Percentiles rank a stretch among this genome's conserved stretches.
These are phyloP conservation scores for Annulohypoxylon moriforme DNA, from an alignment of 495 filamentous ascomycete genomes.

Conservation along the genomic window DNA sequence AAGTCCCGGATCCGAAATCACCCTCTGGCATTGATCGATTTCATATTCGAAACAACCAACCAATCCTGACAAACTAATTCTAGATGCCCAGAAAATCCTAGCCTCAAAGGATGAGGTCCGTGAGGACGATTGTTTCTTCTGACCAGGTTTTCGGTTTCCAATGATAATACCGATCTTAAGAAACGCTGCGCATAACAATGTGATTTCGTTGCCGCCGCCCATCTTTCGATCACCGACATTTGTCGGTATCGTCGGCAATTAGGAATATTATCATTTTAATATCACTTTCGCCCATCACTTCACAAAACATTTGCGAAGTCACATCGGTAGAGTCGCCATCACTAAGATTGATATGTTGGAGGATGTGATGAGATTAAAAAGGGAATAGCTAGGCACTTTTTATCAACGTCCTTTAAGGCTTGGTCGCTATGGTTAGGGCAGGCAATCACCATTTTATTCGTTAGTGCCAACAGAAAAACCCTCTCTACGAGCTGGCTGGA, in stretches of 20 bases:
- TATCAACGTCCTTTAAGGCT: constrained; percentile 26
- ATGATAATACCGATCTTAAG: constrained; percentile 14
- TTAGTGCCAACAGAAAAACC: constrained; percentile 1
- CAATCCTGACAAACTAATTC: not conserved
- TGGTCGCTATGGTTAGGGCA: constrained; percentile 6
- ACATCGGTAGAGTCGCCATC: constrained; percentile 9
- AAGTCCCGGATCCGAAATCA: not conserved
- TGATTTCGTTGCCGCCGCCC: constrained; percentile 4
- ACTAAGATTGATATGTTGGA: constrained; percentile 19
- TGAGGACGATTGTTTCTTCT: constrained; percentile 27
- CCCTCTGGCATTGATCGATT: not conserved
- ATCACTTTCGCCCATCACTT: constrained; percentile 9
- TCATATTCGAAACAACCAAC: not conserved
- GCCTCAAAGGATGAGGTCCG: constrained; percentile 16
- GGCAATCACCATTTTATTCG: constrained; percentile 20
- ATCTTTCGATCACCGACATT: not conserved
- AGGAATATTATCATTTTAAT: not conserved
- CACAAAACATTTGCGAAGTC: constrained; percentile 17
- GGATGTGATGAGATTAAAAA: constrained; percentile 36
- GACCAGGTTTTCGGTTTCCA: not conserved
- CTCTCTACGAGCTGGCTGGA: not conserved
- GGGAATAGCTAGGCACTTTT: constrained; percentile 35
- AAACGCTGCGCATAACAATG: constrained; percentile 4
- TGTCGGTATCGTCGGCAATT: not conserved
- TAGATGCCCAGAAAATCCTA: not conserved